Percentiles rank a stretch among this genome's conserved stretches.
phyloP scores from a whole-genome alignment of 345 rosid species.

The Dovyalis caffra region DNA sequence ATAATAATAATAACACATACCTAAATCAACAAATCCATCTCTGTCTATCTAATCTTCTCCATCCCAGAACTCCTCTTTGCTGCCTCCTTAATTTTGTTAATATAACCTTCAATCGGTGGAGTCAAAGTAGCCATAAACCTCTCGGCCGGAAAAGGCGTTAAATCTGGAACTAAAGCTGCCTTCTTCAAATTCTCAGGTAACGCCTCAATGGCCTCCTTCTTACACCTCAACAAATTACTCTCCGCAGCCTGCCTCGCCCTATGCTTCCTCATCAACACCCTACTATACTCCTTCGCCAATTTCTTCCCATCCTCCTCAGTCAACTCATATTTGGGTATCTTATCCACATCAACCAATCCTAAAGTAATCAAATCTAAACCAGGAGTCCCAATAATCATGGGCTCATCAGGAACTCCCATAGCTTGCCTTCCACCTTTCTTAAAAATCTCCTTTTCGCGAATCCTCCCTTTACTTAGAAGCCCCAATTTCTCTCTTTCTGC shows the following conservation, averaged over 20 bases:
- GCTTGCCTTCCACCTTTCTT: slow-evolving; percentile 56
- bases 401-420: slow-evolving; percentile 55
- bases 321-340: slow-evolving; percentile 74
- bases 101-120: slow-evolving; percentile 95
- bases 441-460: slow-evolving; percentile 59
- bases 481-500: slow-evolving; percentile 76
- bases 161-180: slow-evolving; percentile 79
- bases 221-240: slow-evolving; percentile 45
- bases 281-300: slow-evolving; percentile 80
- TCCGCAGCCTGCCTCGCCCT: slow-evolving; percentile 75
- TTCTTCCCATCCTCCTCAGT: slow-evolving; percentile 83
- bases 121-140: slow-evolving; percentile 85
- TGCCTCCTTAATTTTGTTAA: slow-evolving; percentile 82
- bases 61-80: slow-evolving; percentile 57
- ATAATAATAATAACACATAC: no score
- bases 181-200: slow-evolving; percentile 64
- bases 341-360: slow-evolving; percentile 71
- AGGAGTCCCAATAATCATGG: slow-evolving; percentile 63
- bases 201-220: slow-evolving; percentile 75
- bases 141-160: slow-evolving; percentile 66
- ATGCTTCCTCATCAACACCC: slow-evolving; percentile 79
- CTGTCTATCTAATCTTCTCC: slow-evolving; percentile 66
- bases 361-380: slow-evolving; percentile 70
- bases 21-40: not conserved
- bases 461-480: slow-evolving; percentile 59